A percentile compares a stretch with the other conserved stretches of the same genome.
phyloP scores from a whole-genome alignment of 345 rosid genomes.

The Mercurialis annua region DNA sequence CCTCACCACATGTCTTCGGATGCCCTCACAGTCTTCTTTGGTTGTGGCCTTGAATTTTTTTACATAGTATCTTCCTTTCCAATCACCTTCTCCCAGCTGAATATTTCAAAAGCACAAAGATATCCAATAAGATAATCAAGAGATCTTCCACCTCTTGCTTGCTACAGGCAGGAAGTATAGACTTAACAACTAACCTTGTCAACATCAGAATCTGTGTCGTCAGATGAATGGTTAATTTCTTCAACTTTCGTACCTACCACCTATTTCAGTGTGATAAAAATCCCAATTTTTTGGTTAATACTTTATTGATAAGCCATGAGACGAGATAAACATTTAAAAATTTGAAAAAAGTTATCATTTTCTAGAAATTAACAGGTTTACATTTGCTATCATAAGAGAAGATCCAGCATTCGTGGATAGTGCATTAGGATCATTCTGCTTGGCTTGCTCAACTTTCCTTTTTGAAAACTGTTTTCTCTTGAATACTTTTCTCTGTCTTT shows the following conservation, averaged over 20 bases:
- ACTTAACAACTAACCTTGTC: conserved; percentile 3
- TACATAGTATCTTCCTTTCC: conserved; percentile 22
- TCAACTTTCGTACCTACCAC: background rate
- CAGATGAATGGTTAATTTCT: background rate
- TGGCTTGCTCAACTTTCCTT: background rate
- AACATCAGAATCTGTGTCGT: background rate
- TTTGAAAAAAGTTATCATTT: conserved; percentile 1
- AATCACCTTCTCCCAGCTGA: conserved; percentile 15
- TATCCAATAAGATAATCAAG: background rate
- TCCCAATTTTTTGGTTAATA: background rate
- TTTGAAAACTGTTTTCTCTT: background rate
- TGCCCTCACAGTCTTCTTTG: conserved; percentile 19
- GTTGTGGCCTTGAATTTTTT: conserved; percentile 23
- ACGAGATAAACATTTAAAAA: background rate
- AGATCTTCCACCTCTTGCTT: background rate
- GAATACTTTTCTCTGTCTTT: background rate
- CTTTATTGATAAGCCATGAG: background rate
- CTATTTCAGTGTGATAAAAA: background rate
- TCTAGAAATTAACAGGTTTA: background rate
- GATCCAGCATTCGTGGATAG: background rate
- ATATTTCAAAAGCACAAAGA: conserved; percentile 3
- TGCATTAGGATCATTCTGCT: background rate
- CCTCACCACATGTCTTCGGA: conserved; percentile 25
- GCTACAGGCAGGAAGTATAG: background rate
- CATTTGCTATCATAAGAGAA: background rate